Evolutionary conservation across 176 grass and related monocot genomes (phyloP).

Genomic region (Triticum urartu): DNA sequence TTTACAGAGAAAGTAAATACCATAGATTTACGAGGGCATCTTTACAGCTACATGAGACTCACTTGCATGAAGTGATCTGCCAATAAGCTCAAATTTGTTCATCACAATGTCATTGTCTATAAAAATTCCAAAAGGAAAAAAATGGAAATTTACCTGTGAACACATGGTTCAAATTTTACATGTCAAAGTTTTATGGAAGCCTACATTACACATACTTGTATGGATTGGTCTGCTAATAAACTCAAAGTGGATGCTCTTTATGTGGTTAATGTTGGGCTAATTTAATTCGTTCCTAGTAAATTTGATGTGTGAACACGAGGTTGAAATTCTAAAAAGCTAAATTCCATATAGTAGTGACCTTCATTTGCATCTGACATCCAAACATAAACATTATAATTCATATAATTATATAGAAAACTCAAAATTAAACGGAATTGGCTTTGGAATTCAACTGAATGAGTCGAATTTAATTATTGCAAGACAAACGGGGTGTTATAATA

Average conservation of each 20-base stretch:
- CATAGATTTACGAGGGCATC: no score
- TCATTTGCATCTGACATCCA: background rate
- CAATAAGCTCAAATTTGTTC: no score
- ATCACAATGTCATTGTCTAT: no score
- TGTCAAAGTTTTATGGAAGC: background rate
- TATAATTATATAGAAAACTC: background rate
- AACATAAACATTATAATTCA: background rate
- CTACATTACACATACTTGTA: background rate
- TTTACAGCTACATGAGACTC: no score
- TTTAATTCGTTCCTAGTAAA: background rate
- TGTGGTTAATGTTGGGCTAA: background rate
- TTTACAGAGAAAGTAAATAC: no score
- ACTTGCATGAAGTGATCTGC: no score
- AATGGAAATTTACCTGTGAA: background rate
- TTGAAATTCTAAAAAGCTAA: background rate
- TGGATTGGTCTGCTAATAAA: background rate
- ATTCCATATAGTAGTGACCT: background rate
- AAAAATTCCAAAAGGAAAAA: no score
- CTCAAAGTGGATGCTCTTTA: background rate
- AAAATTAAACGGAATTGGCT: no score
- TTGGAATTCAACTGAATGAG: no score
- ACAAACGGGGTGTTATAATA: no score
- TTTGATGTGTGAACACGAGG: background rate
- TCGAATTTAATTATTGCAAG: no score
- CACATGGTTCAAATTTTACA: background rate